These are phyloP conservation scores for Sanghuangporus sanghuang DNA, from an alignment of 1,284 basidiomycete genomes.

Conservation along the genomic window DNA sequence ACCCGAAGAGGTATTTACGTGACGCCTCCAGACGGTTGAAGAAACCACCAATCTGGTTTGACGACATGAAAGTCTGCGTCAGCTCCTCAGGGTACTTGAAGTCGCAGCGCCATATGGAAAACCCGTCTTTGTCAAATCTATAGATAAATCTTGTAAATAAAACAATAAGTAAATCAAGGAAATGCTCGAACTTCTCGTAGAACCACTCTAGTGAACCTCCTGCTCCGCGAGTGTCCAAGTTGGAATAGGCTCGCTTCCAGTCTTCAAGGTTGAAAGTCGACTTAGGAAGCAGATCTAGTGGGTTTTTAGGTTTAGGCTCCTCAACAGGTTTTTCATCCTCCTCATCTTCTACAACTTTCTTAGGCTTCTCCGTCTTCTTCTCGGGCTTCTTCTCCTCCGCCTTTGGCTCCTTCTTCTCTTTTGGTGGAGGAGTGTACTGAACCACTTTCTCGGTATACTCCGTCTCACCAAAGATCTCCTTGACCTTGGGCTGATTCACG, in stretches of 20 bases:
- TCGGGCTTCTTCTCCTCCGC: conserved; percentile 48
- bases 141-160: conserved; percentile 21
- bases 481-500: conserved; percentile 75
- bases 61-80: conserved; percentile 89
- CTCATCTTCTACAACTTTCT: conserved; percentile 65
- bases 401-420: conserved; percentile 62
- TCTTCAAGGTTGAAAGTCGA: conserved; percentile 93
- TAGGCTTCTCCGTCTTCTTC: conserved; percentile 56
- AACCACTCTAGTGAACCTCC: conserved; percentile 81
- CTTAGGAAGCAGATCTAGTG: conserved; percentile 89
- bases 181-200: conserved; percentile 75
- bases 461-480: conserved; percentile 57
- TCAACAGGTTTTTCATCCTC: conserved; percentile 61
- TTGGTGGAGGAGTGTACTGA: conserved; percentile 70
- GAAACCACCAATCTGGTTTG: conserved; percentile 88
- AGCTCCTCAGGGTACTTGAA: conserved; percentile 98
- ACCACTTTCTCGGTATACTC: conserved; percentile 68
- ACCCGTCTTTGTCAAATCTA: conserved; percentile 89
- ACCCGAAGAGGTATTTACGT: conserved; percentile 93
- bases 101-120: conserved; percentile 88
- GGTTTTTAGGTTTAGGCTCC: conserved; percentile 87
- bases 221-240: conserved; percentile 86
- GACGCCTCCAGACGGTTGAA: conserved; percentile 96
- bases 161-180: conserved; percentile 11
- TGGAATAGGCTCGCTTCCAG: conserved; percentile 97